These are phyloP conservation scores for Podaxis mareebaensis DNA, from an alignment of 768 basidiomycete species.

Conservation along the genomic window DNA sequence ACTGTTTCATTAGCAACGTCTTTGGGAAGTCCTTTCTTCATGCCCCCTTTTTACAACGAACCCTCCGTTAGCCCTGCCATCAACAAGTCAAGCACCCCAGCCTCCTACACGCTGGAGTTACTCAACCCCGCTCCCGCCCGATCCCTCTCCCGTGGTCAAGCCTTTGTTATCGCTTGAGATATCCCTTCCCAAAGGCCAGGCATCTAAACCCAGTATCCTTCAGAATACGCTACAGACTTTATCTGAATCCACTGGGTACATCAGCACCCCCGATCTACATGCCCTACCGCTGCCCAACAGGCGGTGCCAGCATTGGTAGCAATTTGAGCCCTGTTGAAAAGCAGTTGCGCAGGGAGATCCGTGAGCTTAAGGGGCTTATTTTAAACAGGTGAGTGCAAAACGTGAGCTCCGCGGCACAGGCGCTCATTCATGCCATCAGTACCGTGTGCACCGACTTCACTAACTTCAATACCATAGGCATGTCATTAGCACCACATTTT, in stretches of 20 bases:
- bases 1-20: constrained; percentile 35
- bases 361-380: constrained; percentile 76
- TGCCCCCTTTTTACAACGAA: constrained; percentile 50
- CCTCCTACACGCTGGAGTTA: constrained; percentile 39
- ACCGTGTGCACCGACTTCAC: constrained; percentile 22
- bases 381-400: constrained; percentile 59
- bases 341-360: constrained; percentile 70
- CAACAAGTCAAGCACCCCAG: constrained; percentile 23
- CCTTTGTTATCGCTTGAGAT: constrained; percentile 37
- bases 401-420: constrained; percentile 21
- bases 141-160: constrained; percentile 38
- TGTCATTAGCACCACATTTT: not conserved
- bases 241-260: constrained; percentile 76
- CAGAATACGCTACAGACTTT: constrained; percentile 68
- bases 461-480: constrained; percentile 12
- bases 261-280: constrained; percentile 71
- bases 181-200: constrained; percentile 33
- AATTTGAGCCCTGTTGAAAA: constrained; percentile 51
- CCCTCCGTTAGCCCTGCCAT: constrained; percentile 19
- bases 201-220: constrained; percentile 37
- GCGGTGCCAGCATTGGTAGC: constrained; percentile 29
- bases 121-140: constrained; percentile 28
- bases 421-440: constrained; percentile 41
- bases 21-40: constrained; percentile 64
- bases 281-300: constrained; percentile 39